Percentiles rank a stretch among this genome's conserved stretches.
These are phyloP conservation scores for Nitzschia putrida DNA, from an alignment of 108 stramenopile genomes.

Conservation along the genomic window DNA sequence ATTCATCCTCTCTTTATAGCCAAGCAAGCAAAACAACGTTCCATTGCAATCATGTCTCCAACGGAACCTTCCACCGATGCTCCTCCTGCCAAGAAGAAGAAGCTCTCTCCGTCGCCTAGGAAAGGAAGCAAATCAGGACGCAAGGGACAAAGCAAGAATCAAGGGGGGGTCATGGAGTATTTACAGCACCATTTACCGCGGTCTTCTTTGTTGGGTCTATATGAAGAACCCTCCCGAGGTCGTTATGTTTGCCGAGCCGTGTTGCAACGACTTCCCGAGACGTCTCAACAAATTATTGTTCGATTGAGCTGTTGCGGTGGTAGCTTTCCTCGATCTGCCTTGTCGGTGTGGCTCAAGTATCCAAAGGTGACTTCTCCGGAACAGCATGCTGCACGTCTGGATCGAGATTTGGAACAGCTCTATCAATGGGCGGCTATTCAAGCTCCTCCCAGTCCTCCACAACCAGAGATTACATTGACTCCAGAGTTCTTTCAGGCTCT, in stretches of 20 bases:
- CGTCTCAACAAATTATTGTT: constrained; percentile 49
- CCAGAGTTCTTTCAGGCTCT: constrained; percentile 47
- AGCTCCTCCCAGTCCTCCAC: background rate
- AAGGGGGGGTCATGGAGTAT: constrained; percentile 52
- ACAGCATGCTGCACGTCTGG: constrained; percentile 4
- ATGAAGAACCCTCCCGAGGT: constrained; percentile 49
- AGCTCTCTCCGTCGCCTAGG: background rate
- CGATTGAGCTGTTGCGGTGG: constrained; percentile 57
- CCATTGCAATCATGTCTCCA: background rate
- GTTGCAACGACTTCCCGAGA: constrained; percentile 47
- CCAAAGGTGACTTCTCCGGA: too few species aligned
- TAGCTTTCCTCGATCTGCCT: constrained; percentile 32
- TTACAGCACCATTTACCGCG: constrained; percentile 33
- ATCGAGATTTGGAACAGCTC: constrained; percentile 31
- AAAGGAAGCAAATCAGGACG: background rate
- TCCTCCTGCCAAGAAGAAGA: background rate
- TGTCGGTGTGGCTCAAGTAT: constrained; percentile 40
- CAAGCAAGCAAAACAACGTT: too few species aligned
- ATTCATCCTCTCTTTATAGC: too few species aligned
- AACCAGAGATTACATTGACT: constrained; percentile 33
- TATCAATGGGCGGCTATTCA: constrained; percentile 52
- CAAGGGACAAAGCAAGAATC: background rate
- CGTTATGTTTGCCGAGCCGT: constrained; percentile 54
- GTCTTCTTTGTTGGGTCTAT: constrained; percentile 36
- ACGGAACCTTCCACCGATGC: background rate